Conservation (phyloP, 495 filamentous ascomycete genomes). For the Penicillium coprophilum region DNA sequence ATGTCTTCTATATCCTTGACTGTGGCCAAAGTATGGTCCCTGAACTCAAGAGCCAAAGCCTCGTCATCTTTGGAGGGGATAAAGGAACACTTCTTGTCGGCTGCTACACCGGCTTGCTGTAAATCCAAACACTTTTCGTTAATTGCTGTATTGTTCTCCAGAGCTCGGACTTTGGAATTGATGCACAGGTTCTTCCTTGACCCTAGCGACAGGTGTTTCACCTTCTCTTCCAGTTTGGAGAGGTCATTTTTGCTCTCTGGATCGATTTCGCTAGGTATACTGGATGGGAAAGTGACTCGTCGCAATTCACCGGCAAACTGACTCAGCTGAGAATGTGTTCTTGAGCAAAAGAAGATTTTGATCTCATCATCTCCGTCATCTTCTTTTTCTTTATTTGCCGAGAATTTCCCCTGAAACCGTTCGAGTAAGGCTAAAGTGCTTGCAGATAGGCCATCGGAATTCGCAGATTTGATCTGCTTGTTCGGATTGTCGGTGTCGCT, state of each 20-base stretch:
- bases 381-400: constrained; percentile 47
- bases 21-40: constrained; percentile 82
- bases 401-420: constrained; percentile 37
- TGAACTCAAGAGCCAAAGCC: constrained; percentile 69
- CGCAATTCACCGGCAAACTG: constrained; percentile 92
- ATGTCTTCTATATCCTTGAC: constrained; percentile 95
- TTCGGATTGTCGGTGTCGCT: constrained; percentile 57
- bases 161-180: constrained; percentile 71
- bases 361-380: constrained; percentile 53
- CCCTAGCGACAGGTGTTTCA: constrained; percentile 86
- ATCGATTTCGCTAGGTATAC: constrained; percentile 40
- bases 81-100: constrained; percentile 71
- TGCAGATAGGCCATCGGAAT: constrained; percentile 42
- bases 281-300: constrained; percentile 73
- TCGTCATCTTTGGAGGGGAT: constrained; percentile 77
- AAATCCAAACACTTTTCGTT: constrained; percentile 94
- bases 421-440: constrained; percentile 45
- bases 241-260: constrained; percentile 26
- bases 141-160: constrained; percentile 76
- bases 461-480: constrained; percentile 18
- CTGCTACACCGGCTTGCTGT: constrained; percentile 69
- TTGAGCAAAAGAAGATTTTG: constrained; percentile 91
- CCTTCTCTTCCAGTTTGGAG: constrained; percentile 51
- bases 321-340: constrained; percentile 91
- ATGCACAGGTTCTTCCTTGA: constrained; percentile 94